A percentile compares a stretch with the other conserved stretches of the same genome.
Evolutionary conservation across 1,284 basidiomycete genomes (phyloP).

Genomic region (Leccinum ponderosum): DNA sequence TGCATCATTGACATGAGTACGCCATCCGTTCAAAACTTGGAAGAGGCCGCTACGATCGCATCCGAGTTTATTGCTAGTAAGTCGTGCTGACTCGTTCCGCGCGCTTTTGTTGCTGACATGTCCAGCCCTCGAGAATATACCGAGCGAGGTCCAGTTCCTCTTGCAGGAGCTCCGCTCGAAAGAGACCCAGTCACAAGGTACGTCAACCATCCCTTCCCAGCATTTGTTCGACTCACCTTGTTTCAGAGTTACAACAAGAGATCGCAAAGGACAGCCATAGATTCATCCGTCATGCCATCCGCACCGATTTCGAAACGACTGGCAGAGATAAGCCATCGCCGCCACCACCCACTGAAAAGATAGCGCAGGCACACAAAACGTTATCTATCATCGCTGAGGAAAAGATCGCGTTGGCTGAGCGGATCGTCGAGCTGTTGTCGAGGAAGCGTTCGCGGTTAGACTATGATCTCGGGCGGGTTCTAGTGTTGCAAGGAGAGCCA

Average conservation of each 20-base stretch:
- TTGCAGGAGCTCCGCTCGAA: slow-evolving; percentile 71
- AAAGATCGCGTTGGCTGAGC: slow-evolving; percentile 55
- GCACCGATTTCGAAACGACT: slow-evolving; percentile 28
- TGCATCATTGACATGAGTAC: slow-evolving; percentile 24
- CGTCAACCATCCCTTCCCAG: slow-evolving; percentile 3
- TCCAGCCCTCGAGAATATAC: slow-evolving; percentile 71
- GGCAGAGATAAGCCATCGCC: slow-evolving; percentile 30
- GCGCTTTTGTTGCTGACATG: not conserved
- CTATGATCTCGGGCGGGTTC: slow-evolving; percentile 53
- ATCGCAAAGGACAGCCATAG: slow-evolving; percentile 52
- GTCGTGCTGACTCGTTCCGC: slow-evolving; percentile 24
- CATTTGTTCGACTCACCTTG: not conserved
- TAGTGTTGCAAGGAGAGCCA: slow-evolving; percentile 55
- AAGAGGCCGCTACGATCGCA: slow-evolving; percentile 67
- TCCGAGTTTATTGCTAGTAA: slow-evolving; percentile 70
- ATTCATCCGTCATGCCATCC: slow-evolving; percentile 53
- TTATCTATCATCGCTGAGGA: slow-evolving; percentile 45
- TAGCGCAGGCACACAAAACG: slow-evolving; percentile 36
- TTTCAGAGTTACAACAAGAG: slow-evolving; percentile 52
- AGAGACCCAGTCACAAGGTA: slow-evolving; percentile 54
- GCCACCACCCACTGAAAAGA: slow-evolving; percentile 31
- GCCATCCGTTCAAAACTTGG: slow-evolving; percentile 43
- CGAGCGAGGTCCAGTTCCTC: slow-evolving; percentile 69
- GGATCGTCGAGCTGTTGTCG: slow-evolving; percentile 51
- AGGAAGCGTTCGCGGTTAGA: slow-evolving; percentile 57